A percentile compares a stretch with the other conserved stretches of the same genome.
Evolutionary conservation across 192 early-diverging fungal genomes (phyloP).

Genomic region (Coemansia umbellata): DNA sequence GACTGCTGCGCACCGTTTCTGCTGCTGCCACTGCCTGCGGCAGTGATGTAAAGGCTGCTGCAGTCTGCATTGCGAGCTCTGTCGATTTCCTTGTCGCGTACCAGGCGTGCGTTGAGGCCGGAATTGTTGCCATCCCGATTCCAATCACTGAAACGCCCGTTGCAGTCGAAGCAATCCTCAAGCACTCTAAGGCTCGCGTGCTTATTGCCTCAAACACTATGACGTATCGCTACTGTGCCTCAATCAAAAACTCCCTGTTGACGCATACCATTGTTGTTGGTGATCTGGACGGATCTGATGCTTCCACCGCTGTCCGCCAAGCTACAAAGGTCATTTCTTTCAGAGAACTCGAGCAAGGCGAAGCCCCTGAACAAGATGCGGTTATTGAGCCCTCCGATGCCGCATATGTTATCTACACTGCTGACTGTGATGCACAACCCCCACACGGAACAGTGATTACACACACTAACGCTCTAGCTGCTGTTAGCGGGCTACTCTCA

Average conservation of each 20-base stretch:
- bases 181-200: slow-evolving; percentile 10
- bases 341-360: slow-evolving; percentile 24
- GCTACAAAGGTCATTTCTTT: slow-evolving; percentile 7
- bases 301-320: slow-evolving; percentile 4
- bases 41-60: slow-evolving; percentile 1
- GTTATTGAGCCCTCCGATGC: slow-evolving; percentile 16
- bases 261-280: slow-evolving; percentile 12
- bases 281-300: slow-evolving; percentile 19
- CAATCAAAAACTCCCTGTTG: slow-evolving; percentile 1
- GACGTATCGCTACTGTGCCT: slow-evolving; percentile 1
- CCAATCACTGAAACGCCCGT: slow-evolving; percentile 4
- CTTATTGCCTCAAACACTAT: slow-evolving; percentile 26
- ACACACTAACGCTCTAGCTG: slow-evolving; percentile 41
- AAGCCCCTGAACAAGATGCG: slow-evolving; percentile 12
- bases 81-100: slow-evolving; percentile 27
- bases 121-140: slow-evolving; percentile 30
- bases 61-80: slow-evolving; percentile 19
- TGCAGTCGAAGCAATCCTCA: slow-evolving; percentile 13
- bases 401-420: slow-evolving; percentile 33
- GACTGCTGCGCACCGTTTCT: slow-evolving; percentile 3
- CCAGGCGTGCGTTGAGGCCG: slow-evolving; percentile 44
- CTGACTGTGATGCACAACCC: neutral
- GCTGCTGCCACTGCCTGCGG: neutral
- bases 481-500: slow-evolving; percentile 20
- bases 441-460: slow-evolving; percentile 31